phyloP scores from a whole-genome alignment of 768 basidiomycete genomes.

The Sporobolomyces roseus region DNA sequence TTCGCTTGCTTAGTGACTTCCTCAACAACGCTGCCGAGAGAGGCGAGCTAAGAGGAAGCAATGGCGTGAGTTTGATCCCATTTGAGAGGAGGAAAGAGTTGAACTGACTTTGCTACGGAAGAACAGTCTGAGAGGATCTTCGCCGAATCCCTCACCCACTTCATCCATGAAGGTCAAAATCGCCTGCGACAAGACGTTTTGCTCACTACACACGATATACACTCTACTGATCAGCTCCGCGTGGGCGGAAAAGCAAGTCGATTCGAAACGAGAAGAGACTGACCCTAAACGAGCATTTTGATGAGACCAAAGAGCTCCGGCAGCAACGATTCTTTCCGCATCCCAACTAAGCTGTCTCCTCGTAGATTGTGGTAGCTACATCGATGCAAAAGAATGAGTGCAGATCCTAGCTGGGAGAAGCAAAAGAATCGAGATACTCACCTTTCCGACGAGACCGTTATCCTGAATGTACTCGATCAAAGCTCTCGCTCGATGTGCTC shows the following conservation, averaged over 20 bases:
- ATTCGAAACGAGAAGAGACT: constrained; percentile 3
- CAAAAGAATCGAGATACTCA: constrained; percentile 45
- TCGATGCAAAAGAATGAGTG: neutral
- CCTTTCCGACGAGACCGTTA: constrained; percentile 73
- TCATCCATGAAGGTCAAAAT: constrained; percentile 67
- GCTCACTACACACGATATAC: constrained; percentile 31
- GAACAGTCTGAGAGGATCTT: constrained; percentile 78
- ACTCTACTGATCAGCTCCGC: too few relatives aligned
- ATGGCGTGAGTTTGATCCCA: neutral
- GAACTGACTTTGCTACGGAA: constrained; percentile 60
- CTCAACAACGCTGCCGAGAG: constrained; percentile 66
- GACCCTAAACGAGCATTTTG: constrained; percentile 49
- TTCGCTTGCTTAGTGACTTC: constrained; percentile 58
- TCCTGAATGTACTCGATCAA: constrained; percentile 86
- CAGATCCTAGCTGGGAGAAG: too few relatives aligned
- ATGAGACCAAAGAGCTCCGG: constrained; percentile 68
- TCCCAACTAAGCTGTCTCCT: constrained; percentile 72
- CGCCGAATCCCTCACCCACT: constrained; percentile 57
- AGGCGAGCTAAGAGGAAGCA: constrained; percentile 52
- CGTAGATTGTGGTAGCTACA: constrained; percentile 72
- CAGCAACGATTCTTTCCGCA: constrained; percentile 80
- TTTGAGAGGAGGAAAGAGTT: neutral
- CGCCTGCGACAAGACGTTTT: constrained; percentile 60
- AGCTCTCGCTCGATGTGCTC: constrained; percentile 72
- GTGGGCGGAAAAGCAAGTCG: too few relatives aligned